Evolutionary conservation across 179 eudicot species (phyloP).

Genomic region (Silene vulgaris): DNA sequence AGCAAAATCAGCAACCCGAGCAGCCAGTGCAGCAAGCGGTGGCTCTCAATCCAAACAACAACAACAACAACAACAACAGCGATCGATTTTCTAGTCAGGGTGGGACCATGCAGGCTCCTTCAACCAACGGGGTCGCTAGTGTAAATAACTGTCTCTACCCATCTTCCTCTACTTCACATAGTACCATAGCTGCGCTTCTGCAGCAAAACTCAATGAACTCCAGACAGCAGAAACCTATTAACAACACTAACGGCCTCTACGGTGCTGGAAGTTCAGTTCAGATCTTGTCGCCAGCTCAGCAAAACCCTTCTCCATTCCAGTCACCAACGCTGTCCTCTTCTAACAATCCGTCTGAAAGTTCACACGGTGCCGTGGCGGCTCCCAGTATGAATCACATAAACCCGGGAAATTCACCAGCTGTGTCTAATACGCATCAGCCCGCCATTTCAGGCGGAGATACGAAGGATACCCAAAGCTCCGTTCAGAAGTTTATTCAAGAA

Average conservation of each 20-base stretch:
- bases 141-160: slow-evolving; percentile 47
- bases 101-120: slow-evolving; percentile 40
- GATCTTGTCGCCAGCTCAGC: slow-evolving; percentile 51
- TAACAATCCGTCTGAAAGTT: slow-evolving; percentile 49
- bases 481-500: slow-evolving; percentile 73
- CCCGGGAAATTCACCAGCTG: slow-evolving; percentile 44
- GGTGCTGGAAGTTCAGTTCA: slow-evolving; percentile 44
- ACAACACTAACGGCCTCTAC: slow-evolving; percentile 43
- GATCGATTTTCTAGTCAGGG: slow-evolving; percentile 49
- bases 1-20: slow-evolving; percentile 52
- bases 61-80: slow-evolving; percentile 37
- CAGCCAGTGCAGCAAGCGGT: slow-evolving; percentile 39
- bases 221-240: slow-evolving; percentile 48
- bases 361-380: slow-evolving; percentile 38
- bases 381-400: slow-evolving; percentile 35
- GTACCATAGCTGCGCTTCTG: slow-evolving; percentile 58
- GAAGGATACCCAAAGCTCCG: slow-evolving; percentile 66
- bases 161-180: slow-evolving; percentile 41
- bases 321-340: slow-evolving; percentile 61
- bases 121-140: slow-evolving; percentile 48
- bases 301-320: slow-evolving; percentile 48
- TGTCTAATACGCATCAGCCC: slow-evolving; percentile 45
- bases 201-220: slow-evolving; percentile 76
- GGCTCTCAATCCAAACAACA: slow-evolving; percentile 44
- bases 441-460: slow-evolving; percentile 46